Evolutionary conservation across 2,329 filamentous ascomycete species (phyloP).

Genomic region (Parastagonospora avenae): DNA sequence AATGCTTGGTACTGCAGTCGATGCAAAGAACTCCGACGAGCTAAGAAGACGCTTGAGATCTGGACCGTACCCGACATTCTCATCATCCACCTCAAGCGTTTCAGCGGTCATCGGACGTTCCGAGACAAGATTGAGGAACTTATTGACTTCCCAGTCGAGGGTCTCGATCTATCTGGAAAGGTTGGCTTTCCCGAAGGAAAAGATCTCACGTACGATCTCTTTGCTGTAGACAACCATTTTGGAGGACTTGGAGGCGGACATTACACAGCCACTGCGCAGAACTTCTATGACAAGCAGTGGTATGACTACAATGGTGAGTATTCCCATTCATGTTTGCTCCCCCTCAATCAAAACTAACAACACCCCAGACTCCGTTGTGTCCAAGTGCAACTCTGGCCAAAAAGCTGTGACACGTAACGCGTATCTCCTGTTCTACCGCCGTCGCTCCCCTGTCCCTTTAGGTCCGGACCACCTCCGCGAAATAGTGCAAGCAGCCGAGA

Average conservation of each 20-base stretch:
- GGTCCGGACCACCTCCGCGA: conserved; percentile 77
- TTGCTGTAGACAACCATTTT: conserved; percentile 95
- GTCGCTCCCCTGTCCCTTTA: conserved; percentile 75
- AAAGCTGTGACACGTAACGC: conserved; percentile 75
- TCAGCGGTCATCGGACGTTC: conserved; percentile 81
- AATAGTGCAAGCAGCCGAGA: conserved; percentile 68
- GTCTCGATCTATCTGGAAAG: conserved; percentile 78
- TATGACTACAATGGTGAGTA: conserved; percentile 90
- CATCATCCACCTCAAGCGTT: conserved; percentile 93
- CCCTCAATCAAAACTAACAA: conserved; percentile 47
- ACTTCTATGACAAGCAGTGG: conserved; percentile 87
- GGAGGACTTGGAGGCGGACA: conserved; percentile 93
- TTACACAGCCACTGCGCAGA: conserved; percentile 93
- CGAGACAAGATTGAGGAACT: conserved; percentile 89
- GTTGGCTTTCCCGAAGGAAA: conserved; percentile 83
- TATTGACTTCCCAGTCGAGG: conserved; percentile 90
- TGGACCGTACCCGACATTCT: conserved; percentile 97
- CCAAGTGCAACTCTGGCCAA: conserved; percentile 63
- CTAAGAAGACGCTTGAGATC: conserved; percentile 94
- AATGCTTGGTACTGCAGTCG: conserved; percentile 98
- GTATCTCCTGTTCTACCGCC: conserved; percentile 94
- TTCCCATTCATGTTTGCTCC: neutral
- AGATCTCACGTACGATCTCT: conserved; percentile 85
- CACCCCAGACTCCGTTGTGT: conserved; percentile 73
- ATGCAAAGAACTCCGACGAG: conserved; percentile 90